Conservation (phyloP, 2,329 filamentous ascomycete species). For the Hymenoscyphus fraxineus region DNA sequence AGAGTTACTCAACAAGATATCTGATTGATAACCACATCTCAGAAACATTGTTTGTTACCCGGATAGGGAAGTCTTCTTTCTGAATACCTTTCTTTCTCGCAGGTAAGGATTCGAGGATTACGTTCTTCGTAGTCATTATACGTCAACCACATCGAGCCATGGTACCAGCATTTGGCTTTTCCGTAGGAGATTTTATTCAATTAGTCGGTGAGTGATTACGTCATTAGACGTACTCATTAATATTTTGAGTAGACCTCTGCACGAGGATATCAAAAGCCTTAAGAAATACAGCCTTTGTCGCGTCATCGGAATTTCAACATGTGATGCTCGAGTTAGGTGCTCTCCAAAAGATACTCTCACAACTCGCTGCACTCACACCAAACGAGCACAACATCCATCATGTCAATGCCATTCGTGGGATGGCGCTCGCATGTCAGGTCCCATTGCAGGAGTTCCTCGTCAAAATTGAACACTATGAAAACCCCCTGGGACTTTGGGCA, state of each 20-base stretch:
- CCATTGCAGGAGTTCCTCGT: constrained; percentile 3
- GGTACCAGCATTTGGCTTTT: constrained; percentile 10
- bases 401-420: constrained; percentile 8
- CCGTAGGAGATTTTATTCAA: constrained; percentile 2
- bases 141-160: background rate
- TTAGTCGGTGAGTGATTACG: background rate
- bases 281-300: background rate
- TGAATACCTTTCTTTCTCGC: too few species aligned
- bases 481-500: background rate
- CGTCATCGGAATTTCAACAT: constrained; percentile 5
- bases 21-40: too few species aligned
- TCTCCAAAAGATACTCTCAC: constrained; percentile 1
- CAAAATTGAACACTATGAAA: constrained; percentile 4
- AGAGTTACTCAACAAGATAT: too few species aligned
- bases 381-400: constrained; percentile 2
- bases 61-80: too few species aligned
- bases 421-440: constrained; percentile 5
- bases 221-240: background rate
- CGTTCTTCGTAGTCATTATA: too few species aligned
- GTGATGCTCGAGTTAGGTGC: constrained; percentile 1
- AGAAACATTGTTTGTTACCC: too few species aligned
- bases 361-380: background rate
- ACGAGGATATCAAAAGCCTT: background rate
- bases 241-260: constrained; percentile 3
- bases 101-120: too few species aligned